Conservation (phyloP, 768 basidiomycete species). For the Russula olivacea region DNA sequence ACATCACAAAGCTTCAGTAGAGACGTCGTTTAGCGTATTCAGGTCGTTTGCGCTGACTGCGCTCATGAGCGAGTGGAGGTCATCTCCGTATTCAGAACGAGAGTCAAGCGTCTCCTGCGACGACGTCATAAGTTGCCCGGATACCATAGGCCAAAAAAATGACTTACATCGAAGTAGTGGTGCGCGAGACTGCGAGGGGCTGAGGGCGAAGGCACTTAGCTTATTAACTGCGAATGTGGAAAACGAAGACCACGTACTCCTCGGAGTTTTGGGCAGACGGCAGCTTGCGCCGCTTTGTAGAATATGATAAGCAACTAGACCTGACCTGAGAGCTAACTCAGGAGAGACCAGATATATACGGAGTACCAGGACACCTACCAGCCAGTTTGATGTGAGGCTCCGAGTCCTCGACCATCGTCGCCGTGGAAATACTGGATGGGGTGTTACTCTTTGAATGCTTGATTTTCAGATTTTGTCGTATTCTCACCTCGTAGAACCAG, state of each 20-base stretch:
- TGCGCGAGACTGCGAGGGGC: conserved; percentile 81
- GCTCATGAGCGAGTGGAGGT: conserved; percentile 56
- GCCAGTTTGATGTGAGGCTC: conserved; percentile 97
- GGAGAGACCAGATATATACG: not conserved
- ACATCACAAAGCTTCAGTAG: conserved; percentile 58
- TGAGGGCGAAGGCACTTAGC: conserved; percentile 31
- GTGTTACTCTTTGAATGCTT: not conserved
- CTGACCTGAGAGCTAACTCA: conserved; percentile 51
- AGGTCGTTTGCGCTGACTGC: conserved; percentile 51
- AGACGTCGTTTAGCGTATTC: conserved; percentile 60
- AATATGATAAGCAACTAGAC: conserved; percentile 86
- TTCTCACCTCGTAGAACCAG: conserved; percentile 82
- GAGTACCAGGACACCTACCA: conserved; percentile 51
- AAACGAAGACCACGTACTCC: conserved; percentile 51
- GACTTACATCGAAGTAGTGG: conserved; percentile 90
- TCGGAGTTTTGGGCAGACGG: conserved; percentile 88
- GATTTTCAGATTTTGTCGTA: not conserved
- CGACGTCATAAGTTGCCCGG: conserved; percentile 11
- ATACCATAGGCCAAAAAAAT: conserved; percentile 5
- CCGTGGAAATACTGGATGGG: conserved; percentile 82
- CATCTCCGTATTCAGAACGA: conserved; percentile 69
- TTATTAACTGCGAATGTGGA: not conserved
- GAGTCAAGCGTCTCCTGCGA: conserved; percentile 66
- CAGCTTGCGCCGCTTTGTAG: conserved; percentile 85
- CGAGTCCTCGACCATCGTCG: conserved; percentile 86